Base-by-base conservation (phyloP, 768 basidiomycete genomes). In the Porpolomopsis calyptriformis region DNA sequence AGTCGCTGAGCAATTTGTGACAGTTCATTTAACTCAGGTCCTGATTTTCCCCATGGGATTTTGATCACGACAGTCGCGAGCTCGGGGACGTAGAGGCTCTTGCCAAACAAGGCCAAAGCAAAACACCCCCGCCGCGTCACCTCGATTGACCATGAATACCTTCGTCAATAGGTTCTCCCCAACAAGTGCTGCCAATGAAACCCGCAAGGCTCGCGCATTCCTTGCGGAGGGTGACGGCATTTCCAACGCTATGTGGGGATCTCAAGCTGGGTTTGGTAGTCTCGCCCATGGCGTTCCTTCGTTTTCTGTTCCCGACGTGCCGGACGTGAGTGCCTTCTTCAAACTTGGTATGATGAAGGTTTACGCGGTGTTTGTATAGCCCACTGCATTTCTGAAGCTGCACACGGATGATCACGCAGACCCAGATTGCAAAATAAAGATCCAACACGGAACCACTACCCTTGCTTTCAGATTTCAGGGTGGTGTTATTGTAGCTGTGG, bases 401-500 rank as follows among this genome's bases (percentile, higher is more conserved):
- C 92, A 97, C 68, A 97, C 94, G 35, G 92, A 97, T 62, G 92
- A 96, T 69, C 84, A 80, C 52, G 90, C 91, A 48, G 90, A 97
- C 71, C 87, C 91, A 34, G 79, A 75, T 48, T 96, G 92, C 71
- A 82, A 78, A 65, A 98, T 99, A 67, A 98, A 98, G 73, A 93
- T 99, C 54, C 85, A 91, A 61, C 96, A 99, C 61, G 96, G 96
- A 56, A 99, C 96, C 22, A 99, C 96, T 8, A 98, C 96, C 2
- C 74, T 99, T 34, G 96, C 96, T 5, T 99, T 99, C 77, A 75
- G 90, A 60, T 99, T 85, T 70, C 71, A 88, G 60, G 96, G 96
- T 18, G 96, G 96, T 45, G 91, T 98, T 48, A 93, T 98, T 50
- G 96, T 98, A n/a, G 89, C 91, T 18, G 96, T 99, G n/a, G 96